A percentile compares a stretch with the other conserved stretches of the same genome.
These are phyloP conservation scores for Stereum hirsutum DNA, from an alignment of 1,284 basidiomycete species.

Conservation along the genomic window DNA sequence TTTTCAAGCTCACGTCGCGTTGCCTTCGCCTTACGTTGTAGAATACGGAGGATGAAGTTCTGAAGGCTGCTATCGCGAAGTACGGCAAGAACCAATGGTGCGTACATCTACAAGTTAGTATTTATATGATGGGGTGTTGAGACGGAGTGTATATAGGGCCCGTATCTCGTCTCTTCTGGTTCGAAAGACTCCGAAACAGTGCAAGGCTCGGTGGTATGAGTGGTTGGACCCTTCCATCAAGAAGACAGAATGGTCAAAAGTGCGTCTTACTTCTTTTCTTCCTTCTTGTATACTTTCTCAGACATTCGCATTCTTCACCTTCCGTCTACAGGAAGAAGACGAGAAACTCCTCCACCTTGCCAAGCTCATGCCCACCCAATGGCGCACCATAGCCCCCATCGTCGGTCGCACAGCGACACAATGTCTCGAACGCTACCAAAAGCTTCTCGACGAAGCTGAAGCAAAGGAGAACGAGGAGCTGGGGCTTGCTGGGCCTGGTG, in stretches of 20 bases:
- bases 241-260: slow-evolving; percentile 99
- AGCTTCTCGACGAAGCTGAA: slow-evolving; percentile 95
- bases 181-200: slow-evolving; percentile 98
- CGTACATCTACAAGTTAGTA: slow-evolving; percentile 12
- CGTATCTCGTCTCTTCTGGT: slow-evolving; percentile 97
- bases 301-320: background rate
- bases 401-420: slow-evolving; percentile 99
- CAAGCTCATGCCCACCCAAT: slow-evolving; percentile 99
- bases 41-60: slow-evolving; percentile 95
- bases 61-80: slow-evolving; percentile 96
- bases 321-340: slow-evolving; percentile 73
- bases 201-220: slow-evolving; percentile 99
- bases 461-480: slow-evolving; percentile 90
- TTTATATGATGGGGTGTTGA: slow-evolving; percentile 7
- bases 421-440: slow-evolving; percentile 97
- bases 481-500: slow-evolving; percentile 75
- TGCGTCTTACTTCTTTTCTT: slow-evolving; percentile 22
- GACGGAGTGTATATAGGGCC: slow-evolving; percentile 52
- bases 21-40: slow-evolving; percentile 21
- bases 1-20: background rate
- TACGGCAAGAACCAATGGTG: slow-evolving; percentile 96
- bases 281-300: too few species aligned
- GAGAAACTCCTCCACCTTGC: slow-evolving; percentile 97
- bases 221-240: slow-evolving; percentile 99
- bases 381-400: slow-evolving; percentile 98